Conservation (phyloP, 176 grass and related monocot genomes). For the Hsuehochloa calcarea region DNA sequence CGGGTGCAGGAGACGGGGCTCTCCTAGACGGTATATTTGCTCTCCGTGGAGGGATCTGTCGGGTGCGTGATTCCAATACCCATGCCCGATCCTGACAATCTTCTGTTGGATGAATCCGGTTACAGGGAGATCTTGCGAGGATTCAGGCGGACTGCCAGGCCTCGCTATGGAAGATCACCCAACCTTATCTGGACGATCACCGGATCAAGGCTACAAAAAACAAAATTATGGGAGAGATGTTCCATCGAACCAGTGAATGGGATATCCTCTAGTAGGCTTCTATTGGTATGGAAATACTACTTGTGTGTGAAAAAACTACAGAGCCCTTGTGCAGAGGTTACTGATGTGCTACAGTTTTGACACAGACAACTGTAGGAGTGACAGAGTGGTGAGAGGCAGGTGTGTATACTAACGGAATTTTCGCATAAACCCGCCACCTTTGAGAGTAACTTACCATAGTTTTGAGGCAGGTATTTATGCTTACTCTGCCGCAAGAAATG, state of each 20-base stretch:
- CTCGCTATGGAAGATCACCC: not conserved
- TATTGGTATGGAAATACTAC: not conserved
- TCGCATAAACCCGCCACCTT: not conserved
- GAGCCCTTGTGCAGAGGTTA: not conserved
- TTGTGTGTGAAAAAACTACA: not conserved
- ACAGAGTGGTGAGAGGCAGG: too few species aligned
- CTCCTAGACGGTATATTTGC: not conserved
- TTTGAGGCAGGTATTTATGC: not conserved
- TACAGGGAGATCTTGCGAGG: not conserved
- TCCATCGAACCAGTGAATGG: not conserved
- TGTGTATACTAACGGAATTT: not conserved
- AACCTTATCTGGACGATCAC: not conserved
- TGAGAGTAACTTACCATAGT: not conserved
- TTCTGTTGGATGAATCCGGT: not conserved
- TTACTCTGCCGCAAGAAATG: slow-evolving; percentile 26
- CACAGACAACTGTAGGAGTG: not conserved
- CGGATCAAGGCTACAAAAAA: not conserved
- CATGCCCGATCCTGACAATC: not conserved
- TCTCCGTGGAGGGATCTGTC: not conserved
- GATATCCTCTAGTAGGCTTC: not conserved
- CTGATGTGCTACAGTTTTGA: not conserved
- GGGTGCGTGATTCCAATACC: not conserved
- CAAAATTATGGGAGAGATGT: not conserved
- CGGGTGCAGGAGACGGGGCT: not conserved
- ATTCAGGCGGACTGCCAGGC: not conserved